Percentiles rank a stretch among this genome's conserved stretches.
These are phyloP conservation scores for Sporothrix schenckii DNA, from an alignment of 2,329 filamentous ascomycete genomes.

Conservation along the genomic window DNA sequence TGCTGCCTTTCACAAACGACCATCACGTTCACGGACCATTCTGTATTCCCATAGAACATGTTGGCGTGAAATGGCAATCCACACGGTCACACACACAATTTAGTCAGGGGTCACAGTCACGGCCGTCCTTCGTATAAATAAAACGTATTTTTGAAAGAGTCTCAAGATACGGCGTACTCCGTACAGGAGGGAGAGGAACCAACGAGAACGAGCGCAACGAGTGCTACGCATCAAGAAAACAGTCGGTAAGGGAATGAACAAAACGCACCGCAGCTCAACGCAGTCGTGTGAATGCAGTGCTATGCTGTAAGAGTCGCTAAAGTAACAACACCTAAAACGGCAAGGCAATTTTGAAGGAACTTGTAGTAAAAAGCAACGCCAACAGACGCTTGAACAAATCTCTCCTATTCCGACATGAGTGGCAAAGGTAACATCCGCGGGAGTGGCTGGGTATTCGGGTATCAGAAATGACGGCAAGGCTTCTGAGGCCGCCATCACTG, in stretches of 20 bases:
- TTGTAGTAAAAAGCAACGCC: not conserved
- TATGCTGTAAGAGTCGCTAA: slow-evolving; percentile 14
- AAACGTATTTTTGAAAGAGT: not conserved
- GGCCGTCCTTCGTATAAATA: not conserved
- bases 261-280: slow-evolving; percentile 10
- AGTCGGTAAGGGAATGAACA: not conserved
- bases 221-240: not conserved
- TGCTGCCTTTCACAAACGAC: not conserved
- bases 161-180: no score
- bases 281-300: slow-evolving; percentile 10
- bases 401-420: not conserved
- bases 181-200: not conserved
- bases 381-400: not conserved
- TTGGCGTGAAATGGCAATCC: no score
- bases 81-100: no score
- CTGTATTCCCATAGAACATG: no score
- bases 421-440: not conserved
- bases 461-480: not conserved
- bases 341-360: not conserved
- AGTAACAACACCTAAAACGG: not conserved
- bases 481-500: no score
- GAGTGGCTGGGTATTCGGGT: no score
- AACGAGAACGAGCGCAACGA: not conserved
- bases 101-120: no score
- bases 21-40: no score